A percentile compares a stretch with the other conserved stretches of the same genome.
Evolutionary conservation across 2,329 filamentous ascomycete species (phyloP).

Genomic region (Calonectria leucothoes): DNA sequence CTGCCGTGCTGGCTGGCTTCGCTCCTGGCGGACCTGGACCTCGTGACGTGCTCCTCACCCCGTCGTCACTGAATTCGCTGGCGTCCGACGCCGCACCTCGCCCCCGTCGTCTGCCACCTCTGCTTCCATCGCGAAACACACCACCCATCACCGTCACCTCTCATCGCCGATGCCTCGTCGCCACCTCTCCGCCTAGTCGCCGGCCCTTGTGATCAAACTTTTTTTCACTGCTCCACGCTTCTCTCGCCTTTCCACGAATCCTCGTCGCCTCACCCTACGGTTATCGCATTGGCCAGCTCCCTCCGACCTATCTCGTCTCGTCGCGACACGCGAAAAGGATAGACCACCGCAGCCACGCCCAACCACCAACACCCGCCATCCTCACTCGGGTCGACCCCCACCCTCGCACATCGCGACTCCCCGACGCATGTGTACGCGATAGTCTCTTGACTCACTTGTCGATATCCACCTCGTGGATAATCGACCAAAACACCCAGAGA

Average conservation of each 20-base stretch:
- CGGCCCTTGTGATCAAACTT: slow-evolving; percentile 30
- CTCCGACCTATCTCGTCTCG: slow-evolving; percentile 33
- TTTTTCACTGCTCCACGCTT: slow-evolving; percentile 21
- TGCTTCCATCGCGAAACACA: slow-evolving; percentile 44
- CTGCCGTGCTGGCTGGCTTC: slow-evolving; percentile 31
- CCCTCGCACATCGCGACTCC: slow-evolving; percentile 22
- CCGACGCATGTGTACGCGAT: slow-evolving; percentile 59
- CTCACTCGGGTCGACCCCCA: slow-evolving; percentile 30
- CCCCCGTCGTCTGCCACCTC: slow-evolving; percentile 31
- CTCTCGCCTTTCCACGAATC: slow-evolving; percentile 19
- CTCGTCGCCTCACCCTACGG: slow-evolving; percentile 27
- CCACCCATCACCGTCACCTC: slow-evolving; percentile 31
- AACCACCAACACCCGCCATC: slow-evolving; percentile 29
- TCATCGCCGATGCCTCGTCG: slow-evolving; percentile 44
- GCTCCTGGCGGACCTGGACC: slow-evolving; percentile 37
- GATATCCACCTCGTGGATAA: slow-evolving; percentile 71
- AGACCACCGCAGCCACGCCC: slow-evolving; percentile 27
- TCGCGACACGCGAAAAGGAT: slow-evolving; percentile 45
- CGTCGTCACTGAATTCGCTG: slow-evolving; percentile 43
- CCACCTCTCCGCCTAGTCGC: slow-evolving; percentile 28
- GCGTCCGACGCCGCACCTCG: slow-evolving; percentile 24
- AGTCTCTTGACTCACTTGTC: slow-evolving; percentile 57
- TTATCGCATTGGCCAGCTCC: slow-evolving; percentile 36
- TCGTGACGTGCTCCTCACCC: slow-evolving; percentile 43
- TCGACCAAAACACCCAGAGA: slow-evolving; percentile 59